A percentile compares a stretch with the other conserved stretches of the same genome.
These are phyloP conservation scores for Xylaria sp. DNA, from an alignment of 2,329 filamentous ascomycete genomes.

Conservation along the genomic window DNA sequence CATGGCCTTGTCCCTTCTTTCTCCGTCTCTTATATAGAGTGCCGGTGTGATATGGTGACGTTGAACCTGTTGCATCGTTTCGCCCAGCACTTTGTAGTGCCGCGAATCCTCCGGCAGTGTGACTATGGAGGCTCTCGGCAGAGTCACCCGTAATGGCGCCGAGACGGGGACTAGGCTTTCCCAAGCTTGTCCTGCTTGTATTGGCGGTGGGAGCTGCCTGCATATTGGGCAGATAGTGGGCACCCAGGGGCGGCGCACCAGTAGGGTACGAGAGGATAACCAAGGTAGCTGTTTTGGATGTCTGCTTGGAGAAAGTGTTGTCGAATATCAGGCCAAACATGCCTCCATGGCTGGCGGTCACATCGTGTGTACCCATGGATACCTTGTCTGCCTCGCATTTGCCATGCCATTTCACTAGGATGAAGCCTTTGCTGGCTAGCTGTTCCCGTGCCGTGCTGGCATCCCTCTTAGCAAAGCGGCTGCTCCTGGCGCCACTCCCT, in stretches of 20 bases:
- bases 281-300: constrained; percentile 93
- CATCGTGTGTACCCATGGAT: constrained; percentile 87
- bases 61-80: constrained; percentile 58
- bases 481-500: constrained; percentile 53
- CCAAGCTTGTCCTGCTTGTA: constrained; percentile 63
- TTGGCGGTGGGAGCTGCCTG: constrained; percentile 53
- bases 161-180: constrained; percentile 58
- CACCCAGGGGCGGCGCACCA: constrained; percentile 78
- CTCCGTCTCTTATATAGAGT: constrained; percentile 87
- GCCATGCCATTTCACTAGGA: constrained; percentile 84
- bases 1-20: constrained; percentile 94
- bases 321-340: constrained; percentile 98
- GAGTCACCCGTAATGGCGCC: constrained; percentile 63
- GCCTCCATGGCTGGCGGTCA: constrained; percentile 77
- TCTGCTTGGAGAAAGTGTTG: constrained; percentile 97
- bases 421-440: constrained; percentile 73
- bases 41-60: constrained; percentile 78
- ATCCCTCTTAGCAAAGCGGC: constrained; percentile 66
- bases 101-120: constrained; percentile 52
- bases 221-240: constrained; percentile 73
- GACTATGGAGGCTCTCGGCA: constrained; percentile 69
- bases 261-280: constrained; percentile 95
- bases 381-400: constrained; percentile 98
- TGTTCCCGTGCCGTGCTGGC: constrained; percentile 69
- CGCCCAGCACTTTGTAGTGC: constrained; percentile 62